Conservation (phyloP, 306 rosid species). For the Dryas drummondii region DNA sequence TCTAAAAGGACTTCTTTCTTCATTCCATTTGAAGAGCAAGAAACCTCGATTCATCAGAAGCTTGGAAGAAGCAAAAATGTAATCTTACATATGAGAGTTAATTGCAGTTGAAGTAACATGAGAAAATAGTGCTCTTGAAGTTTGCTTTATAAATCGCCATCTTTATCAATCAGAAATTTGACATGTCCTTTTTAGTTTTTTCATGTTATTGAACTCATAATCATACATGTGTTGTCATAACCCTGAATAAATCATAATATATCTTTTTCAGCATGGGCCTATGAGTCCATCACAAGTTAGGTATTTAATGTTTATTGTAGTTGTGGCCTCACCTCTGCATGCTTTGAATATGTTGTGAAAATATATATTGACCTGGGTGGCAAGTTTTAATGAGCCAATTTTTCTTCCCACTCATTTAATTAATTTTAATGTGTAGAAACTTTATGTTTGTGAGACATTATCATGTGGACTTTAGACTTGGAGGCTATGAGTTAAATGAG, state of each 20-base stretch:
- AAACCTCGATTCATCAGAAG: conserved; percentile 68
- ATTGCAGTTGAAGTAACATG: conserved; percentile 1
- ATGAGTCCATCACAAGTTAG: conserved; percentile 6
- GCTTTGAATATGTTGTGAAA: neutral
- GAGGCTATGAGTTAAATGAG: conserved; percentile 3
- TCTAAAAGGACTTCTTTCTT: conserved; percentile 85
- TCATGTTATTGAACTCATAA: neutral
- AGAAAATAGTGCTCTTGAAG: neutral
- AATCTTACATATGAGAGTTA: conserved; percentile 12
- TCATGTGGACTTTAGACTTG: neutral
- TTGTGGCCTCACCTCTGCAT: neutral
- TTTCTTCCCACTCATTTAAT: neutral
- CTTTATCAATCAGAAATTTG: neutral
- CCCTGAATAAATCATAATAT: neutral
- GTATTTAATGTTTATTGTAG: conserved; percentile 21
- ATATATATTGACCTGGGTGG: neutral
- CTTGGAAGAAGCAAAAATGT: conserved; percentile 97
- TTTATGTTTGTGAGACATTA: conserved; percentile 1
- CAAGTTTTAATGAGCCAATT: conserved; percentile 18
- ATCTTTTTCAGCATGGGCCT: neutral
- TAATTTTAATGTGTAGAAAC: neutral
- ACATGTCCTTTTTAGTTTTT: neutral
- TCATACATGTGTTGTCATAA: neutral
- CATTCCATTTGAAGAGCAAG: conserved; percentile 87
- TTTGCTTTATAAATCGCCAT: neutral